Base-by-base conservation (phyloP, 2,329 filamentous ascomycete species). In the Pleomassaria siparia region DNA sequence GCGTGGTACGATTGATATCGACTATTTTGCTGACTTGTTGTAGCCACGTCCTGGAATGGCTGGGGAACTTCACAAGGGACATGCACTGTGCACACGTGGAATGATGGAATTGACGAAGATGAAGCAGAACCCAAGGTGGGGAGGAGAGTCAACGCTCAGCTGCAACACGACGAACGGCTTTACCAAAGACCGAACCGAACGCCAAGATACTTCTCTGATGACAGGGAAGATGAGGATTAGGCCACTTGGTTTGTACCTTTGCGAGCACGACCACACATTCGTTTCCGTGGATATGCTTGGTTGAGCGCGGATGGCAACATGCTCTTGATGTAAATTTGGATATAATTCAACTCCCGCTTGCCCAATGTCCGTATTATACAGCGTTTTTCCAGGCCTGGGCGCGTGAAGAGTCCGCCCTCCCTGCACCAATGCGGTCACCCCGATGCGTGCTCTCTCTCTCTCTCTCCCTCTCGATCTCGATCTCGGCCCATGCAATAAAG, bases 1-100 rank as follows among this genome's bases (percentile, higher is more conserved):
- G 26, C 18, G 13, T 28, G 18, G 29, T 13, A 12, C 22, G 2
- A 18, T 45, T 35, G 5, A 41, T 43, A n/a, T 13, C 47, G 18
- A 12, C n/a, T 15, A 13, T 22, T 7, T 25, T 46, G 41, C 56
- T 68, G 44, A 64, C 41, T 5, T 32, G n/a, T 16, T 15, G 33
- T 53, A 89, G 90, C 90, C 30, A 94, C 90, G 8, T 84, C 86
- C 0, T 90, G 89, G 85, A 91, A 91, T 56, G 88, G 88, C 18
- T 88, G 84, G 72, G 85, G 84, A 40, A 84, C 87, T 68, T 80
- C 83, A 0, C 78, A 82, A 13, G 89, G 88, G 11, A 92, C 89
- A 1, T 90, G 88, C 53, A 87, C 87, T 0, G 69, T 92, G 15
- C 90, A 95, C 65, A 83, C 82, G 1, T 94, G 86, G 79, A 90